Conservation (phyloP, 306 rosid genomes). For the Echinosophora koreensis region DNA sequence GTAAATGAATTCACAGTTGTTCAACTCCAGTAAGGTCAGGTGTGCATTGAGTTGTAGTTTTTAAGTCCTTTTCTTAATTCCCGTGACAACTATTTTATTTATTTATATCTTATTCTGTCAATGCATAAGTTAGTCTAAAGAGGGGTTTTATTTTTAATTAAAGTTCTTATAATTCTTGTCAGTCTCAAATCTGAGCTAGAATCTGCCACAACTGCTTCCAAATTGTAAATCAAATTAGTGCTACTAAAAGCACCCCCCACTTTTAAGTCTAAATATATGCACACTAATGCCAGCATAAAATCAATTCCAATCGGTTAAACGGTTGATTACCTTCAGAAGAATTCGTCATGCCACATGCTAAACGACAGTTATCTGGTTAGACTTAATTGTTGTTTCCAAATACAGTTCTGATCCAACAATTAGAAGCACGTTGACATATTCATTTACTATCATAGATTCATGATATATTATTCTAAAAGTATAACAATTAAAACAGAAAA, state of each 20-base stretch:
- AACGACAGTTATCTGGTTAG: background rate
- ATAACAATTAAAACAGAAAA: no score
- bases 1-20: background rate
- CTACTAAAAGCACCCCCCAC: background rate
- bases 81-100: background rate
- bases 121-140: background rate
- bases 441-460: background rate
- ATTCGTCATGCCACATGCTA: background rate
- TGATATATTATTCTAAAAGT: no score
- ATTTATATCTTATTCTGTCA: background rate
- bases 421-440: background rate
- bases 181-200: background rate
- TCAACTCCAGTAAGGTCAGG: conserved; percentile 25
- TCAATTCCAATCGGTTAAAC: background rate
- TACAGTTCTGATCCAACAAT: background rate
- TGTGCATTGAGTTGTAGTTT: conserved; percentile 8
- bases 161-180: background rate
- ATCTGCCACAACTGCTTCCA: background rate
- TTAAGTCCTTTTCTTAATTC: background rate
- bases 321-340: background rate
- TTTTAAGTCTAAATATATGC: background rate
- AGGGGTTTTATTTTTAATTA: background rate
- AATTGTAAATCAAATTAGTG: background rate
- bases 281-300: background rate
- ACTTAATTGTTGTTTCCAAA: background rate